Conservation (phyloP, 805 yeast genomes). For the Candida silvicultrix region DNA sequence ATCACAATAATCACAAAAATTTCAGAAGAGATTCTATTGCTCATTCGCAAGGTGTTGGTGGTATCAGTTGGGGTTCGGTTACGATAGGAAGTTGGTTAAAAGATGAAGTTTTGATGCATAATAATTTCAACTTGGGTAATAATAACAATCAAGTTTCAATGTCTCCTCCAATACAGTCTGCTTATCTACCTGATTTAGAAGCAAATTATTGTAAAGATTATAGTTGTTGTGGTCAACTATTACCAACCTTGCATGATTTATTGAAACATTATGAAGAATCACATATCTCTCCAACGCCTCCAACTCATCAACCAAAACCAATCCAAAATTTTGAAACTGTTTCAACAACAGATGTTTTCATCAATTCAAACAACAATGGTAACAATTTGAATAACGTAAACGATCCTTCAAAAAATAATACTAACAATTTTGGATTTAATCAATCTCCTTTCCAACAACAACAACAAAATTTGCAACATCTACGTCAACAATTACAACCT, state of each 20-base stretch:
- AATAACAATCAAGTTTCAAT: constrained; percentile 10
- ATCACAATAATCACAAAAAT: constrained; percentile 27
- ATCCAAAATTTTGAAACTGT: constrained; percentile 79
- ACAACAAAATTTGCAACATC: constrained; percentile 10
- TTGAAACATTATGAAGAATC: constrained; percentile 95
- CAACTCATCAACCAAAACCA: constrained; percentile 38
- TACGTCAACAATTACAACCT: constrained; percentile 2
- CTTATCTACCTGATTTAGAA: constrained; percentile 87
- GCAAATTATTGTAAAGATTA: constrained; percentile 96
- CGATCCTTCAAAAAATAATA: constrained; percentile 3
- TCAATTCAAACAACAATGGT: constrained; percentile 30
- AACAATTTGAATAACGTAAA: background rate
- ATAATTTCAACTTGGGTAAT: constrained; percentile 12
- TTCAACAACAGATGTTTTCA: constrained; percentile 86
- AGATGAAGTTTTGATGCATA: constrained; percentile 76
- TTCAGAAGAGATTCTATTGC: constrained; percentile 88
- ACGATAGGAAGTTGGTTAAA: constrained; percentile 94
- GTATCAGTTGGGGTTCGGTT: constrained; percentile 94
- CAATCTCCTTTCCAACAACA: constrained; percentile 7
- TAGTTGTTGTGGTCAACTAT: constrained; percentile 87
- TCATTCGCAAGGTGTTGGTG: constrained; percentile 97
- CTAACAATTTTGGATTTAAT: constrained; percentile 8
- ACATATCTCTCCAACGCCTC: constrained; percentile 68
- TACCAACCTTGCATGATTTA: constrained; percentile 91
- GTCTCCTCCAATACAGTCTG: constrained; percentile 63